phyloP scores from a whole-genome alignment of 768 basidiomycete genomes.

The Tulasnella sp. region DNA sequence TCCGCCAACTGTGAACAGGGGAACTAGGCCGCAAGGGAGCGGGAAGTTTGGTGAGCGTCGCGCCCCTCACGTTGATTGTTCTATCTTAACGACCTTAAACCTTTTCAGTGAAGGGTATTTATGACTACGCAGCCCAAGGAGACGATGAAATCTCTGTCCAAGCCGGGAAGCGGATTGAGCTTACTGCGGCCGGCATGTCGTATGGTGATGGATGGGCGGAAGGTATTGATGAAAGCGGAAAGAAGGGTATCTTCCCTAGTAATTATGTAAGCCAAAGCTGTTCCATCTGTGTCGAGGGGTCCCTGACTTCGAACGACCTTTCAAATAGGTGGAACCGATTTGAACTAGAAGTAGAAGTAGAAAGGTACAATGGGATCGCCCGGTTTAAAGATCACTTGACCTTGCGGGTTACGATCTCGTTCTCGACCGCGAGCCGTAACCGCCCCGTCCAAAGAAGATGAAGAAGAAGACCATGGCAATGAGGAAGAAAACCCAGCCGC shows the following conservation, averaged over 20 bases:
- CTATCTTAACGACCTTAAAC: neutral
- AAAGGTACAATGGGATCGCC: neutral
- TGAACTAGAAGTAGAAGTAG: neutral
- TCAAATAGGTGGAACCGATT: neutral
- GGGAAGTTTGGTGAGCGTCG: conserved; percentile 56
- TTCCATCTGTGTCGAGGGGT: neutral
- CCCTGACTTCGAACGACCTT: neutral
- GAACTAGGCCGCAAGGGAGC: conserved; percentile 42
- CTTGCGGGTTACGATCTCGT: neutral
- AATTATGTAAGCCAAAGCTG: conserved; percentile 68
- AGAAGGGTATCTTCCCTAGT: conserved; percentile 73
- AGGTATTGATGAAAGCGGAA: conserved; percentile 51
- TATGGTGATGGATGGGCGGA: conserved; percentile 88
- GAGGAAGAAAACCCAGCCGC: neutral
- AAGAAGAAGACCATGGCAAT: neutral
- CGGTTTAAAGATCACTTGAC: neutral
- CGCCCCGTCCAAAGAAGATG: neutral
- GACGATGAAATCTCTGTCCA: conserved; percentile 66
- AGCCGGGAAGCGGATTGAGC: conserved; percentile 64
- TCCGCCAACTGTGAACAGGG: neutral
- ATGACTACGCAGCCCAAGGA: conserved; percentile 74
- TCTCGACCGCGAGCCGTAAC: neutral
- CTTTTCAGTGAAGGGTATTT: conserved; percentile 72
- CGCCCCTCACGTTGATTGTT: conserved; percentile 9
- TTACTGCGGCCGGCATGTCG: conserved; percentile 68